Evolutionary conservation across 2,329 filamentous ascomycete genomes (phyloP), one percentile per base, ranked within the genome.

Genomic region (Dactylellina leptospora): DNA sequence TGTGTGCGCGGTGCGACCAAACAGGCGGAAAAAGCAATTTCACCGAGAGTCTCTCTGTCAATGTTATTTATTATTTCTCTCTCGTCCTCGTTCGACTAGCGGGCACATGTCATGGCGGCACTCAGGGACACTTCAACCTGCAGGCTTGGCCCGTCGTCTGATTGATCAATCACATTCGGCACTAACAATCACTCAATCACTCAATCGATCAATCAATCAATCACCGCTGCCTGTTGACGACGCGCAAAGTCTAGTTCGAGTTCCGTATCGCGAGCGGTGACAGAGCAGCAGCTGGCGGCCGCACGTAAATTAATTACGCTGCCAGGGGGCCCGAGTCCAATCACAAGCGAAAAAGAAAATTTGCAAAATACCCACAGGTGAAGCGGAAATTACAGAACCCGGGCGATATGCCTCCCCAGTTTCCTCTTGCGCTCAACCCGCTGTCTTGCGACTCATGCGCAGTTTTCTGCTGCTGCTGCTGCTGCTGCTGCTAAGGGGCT

Each of bases 111-210:
- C n/a, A n/a, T n/a, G n/a, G n/a, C n/a, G n/a, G n/a, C n/a, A 13
- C 13, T 13, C 30, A 18, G 38, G 11, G 16, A 44, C 16, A 18
- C 38, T 20, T 3, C 38, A 44, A 44, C 16, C 8, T 44, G 38
- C 38, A 44, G n/a, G n/a, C 2, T n/a, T n/a, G n/a, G n/a, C n/a
- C n/a, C n/a, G n/a, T n/a, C n/a, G 30, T 36, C 10, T 5, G 30
- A 36, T 45, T 16, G 20, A 45, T 45, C 40, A 36, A 36, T 36
- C n/a, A n/a, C n/a, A n/a, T n/a, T n/a, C n/a, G n/a, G n/a, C n/a
- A n/a, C n/a, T n/a, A 44, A 9, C 40, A 44, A 53, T 44, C 6
- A 16, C 10, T 53, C 48, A 16, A 33, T 23, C n/a, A n/a, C n/a
- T 28, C 28, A 16, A 53, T 53, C 28, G 22, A 48, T 44, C 40